phyloP scores from a whole-genome alignment of 345 rosid species.

The Camelina neglecta region DNA sequence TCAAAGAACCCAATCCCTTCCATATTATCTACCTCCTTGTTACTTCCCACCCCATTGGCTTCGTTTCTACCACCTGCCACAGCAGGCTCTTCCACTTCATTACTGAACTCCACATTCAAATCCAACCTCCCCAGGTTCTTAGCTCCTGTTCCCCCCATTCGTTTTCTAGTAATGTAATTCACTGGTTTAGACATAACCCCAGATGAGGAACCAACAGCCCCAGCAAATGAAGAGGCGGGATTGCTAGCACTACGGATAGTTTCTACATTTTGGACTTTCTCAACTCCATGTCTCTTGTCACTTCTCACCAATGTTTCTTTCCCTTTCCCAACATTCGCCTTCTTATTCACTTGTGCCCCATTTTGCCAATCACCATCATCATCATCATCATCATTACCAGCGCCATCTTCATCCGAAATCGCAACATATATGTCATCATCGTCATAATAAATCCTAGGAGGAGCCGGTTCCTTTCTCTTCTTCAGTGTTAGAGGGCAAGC shows the following conservation, averaged over 20 bases:
- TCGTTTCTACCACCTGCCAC: conserved; percentile 45
- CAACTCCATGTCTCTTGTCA: conserved; percentile 50
- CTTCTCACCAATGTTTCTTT: conserved; percentile 49
- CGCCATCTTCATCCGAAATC: conserved; percentile 58
- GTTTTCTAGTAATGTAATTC: conserved; percentile 57
- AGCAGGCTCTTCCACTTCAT: conserved; percentile 77
- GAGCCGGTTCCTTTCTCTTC: conserved; percentile 34
- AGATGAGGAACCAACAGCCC: conserved; percentile 39
- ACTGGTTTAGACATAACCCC: conserved; percentile 43
- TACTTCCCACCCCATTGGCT: conserved; percentile 55
- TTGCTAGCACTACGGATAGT: conserved; percentile 31
- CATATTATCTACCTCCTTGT: conserved; percentile 70
- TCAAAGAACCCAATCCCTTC: conserved; percentile 89
- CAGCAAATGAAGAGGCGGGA: conserved; percentile 25
- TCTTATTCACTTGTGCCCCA: conserved; percentile 48
- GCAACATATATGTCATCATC: conserved; percentile 63
- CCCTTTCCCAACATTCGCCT: conserved; percentile 51
- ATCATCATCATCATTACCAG: conserved; percentile 57
- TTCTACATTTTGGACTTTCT: conserved; percentile 47
- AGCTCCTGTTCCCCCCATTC: conserved; percentile 53
- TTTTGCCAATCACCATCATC: conserved; percentile 64
- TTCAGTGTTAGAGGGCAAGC: conserved; percentile 44
- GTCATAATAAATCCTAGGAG: conserved; percentile 51
- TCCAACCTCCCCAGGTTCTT: conserved; percentile 82
- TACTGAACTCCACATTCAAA: conserved; percentile 96